Evolutionary conservation across 2,329 filamentous ascomycete species (phyloP).

Genomic region (Podosphaera aphanis): DNA sequence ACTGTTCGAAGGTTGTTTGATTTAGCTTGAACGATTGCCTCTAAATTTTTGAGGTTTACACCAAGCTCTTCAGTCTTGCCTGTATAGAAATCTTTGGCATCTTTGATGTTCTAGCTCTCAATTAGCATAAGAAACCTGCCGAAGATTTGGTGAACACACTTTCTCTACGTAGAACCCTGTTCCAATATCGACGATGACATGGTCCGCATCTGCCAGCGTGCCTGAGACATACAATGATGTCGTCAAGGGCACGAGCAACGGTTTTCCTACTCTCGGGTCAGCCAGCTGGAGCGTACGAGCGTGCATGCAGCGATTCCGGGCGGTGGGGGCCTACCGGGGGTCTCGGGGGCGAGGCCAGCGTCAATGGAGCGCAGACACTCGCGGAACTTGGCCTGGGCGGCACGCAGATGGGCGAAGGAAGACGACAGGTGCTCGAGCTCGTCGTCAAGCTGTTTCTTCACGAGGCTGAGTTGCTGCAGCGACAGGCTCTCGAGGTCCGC

Average conservation of each 20-base stretch:
- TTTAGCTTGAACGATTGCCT: constrained; percentile 50
- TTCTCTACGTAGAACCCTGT: constrained; percentile 94
- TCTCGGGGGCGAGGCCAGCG: constrained; percentile 24
- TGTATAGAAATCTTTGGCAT: constrained; percentile 43
- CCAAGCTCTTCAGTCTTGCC: constrained; percentile 42
- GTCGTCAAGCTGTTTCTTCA: constrained; percentile 90
- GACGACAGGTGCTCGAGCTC: constrained; percentile 84
- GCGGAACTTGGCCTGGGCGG: constrained; percentile 73
- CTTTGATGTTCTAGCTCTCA: constrained; percentile 23
- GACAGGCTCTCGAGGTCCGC: constrained; percentile 58
- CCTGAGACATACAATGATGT: constrained; percentile 88
- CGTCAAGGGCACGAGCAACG: constrained; percentile 77
- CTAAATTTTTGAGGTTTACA: constrained; percentile 40
- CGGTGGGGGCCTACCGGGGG: constrained; percentile 14
- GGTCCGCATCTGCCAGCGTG: constrained; percentile 46
- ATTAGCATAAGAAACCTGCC: neutral
- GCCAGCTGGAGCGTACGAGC: too few relatives aligned
- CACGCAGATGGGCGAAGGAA: constrained; percentile 74
- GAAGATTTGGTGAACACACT: constrained; percentile 19
- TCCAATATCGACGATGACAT: constrained; percentile 74
- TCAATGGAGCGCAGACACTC: constrained; percentile 68
- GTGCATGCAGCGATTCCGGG: neutral
- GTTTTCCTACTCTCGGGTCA: constrained; percentile 20
- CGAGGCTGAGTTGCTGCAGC: constrained; percentile 61
- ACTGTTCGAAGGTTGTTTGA: constrained; percentile 64